These are phyloP conservation scores for Paraurostyla sp. DNA, from an alignment of 73 alveolate species.

Conservation along the genomic window DNA sequence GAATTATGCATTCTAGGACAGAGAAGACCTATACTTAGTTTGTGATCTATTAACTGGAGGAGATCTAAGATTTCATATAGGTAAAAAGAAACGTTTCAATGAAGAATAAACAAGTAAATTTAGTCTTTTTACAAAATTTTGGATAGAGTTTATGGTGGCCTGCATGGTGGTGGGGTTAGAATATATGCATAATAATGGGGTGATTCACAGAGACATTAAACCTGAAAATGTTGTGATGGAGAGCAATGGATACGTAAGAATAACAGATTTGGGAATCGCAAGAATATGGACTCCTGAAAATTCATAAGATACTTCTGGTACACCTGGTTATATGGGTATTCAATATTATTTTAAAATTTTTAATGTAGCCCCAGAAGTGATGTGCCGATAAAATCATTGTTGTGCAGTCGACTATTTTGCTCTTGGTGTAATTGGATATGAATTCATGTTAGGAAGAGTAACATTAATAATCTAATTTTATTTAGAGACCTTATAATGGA, in stretches of 20 bases:
- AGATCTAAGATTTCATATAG: conserved; percentile 94
- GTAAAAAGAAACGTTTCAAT: conserved; percentile 85
- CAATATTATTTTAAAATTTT: conserved; percentile 51
- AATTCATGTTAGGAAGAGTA: conserved; percentile 94
- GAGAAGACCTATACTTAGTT: conserved; percentile 92
- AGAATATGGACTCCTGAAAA: conserved; percentile 88
- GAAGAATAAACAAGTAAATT: conserved; percentile 91
- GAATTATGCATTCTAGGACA: conserved; percentile 95
- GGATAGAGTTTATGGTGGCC: conserved; percentile 86
- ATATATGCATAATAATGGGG: conserved; percentile 91
- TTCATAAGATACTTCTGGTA: conserved; percentile 96
- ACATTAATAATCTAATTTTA: not conserved
- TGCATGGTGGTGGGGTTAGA: conserved; percentile 96
- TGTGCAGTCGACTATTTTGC: conserved; percentile 96
- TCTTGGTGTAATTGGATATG: conserved; percentile 95
- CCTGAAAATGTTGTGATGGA: conserved; percentile 98
- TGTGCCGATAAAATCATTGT: conserved; percentile 93
- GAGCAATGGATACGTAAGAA: conserved; percentile 88
- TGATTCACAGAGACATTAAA: conserved; percentile 96
- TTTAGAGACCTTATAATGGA: conserved; percentile 92
- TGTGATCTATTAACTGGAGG: conserved; percentile 97
- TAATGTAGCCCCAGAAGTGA: conserved; percentile 80
- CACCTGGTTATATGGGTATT: conserved; percentile 97
- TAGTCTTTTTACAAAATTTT: conserved; percentile 44
- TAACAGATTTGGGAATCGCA: conserved; percentile 98